Evolutionary conservation across 164 flowering plant species (phyloP), one percentile per base, ranked within the genome.

Genomic region (Liquidambar formosana): DNA sequence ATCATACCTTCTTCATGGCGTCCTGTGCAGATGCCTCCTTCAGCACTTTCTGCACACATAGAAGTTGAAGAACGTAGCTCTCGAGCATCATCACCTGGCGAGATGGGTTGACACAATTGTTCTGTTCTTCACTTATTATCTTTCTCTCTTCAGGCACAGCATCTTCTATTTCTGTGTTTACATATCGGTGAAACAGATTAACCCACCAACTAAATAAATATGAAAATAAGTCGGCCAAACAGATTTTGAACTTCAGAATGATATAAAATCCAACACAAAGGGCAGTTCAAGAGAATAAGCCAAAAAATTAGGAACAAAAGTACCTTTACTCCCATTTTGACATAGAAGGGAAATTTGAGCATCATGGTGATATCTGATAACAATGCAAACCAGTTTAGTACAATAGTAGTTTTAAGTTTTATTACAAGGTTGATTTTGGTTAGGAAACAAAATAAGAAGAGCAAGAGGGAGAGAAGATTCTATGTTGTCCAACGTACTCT

Each of bases 1-100:
- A 21, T 63, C 57, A 71, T 62, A 73, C 77, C 77, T 77, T 77
- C 59, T 72, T 79, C 38, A 13, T 46, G 48, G 65, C 27, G 59
- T 66, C 70, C 27, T 67, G 52, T 45, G 63, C 70, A 61, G 80
- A 57, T 73, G 76, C 71, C 67, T 76, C 84, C 49, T 67, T 73
- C n/a, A 77, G 53, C 44, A 77, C 80, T 64, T 79, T 83, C 71
- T 81, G 83, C 56, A 84, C 79, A 57, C 81, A 80, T 19, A 85
- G 78, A 64, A 86, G 82, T 76, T 86, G 85, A 76, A 84, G 79
- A 44, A 79, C 84, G 51, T 79, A 81, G 73, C 87, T 81, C 64
- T 81, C 79, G 64, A 82, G 83, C 86, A 85, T 79, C 81, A 82
- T 56, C 65, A 81, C 80, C 52, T 63, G 70, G 28, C 73, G 59